Evolutionary conservation across 2,329 filamentous ascomycete species (phyloP), one percentile per base, ranked within the genome.

Genomic region (Stachybotrys elegans): DNA sequence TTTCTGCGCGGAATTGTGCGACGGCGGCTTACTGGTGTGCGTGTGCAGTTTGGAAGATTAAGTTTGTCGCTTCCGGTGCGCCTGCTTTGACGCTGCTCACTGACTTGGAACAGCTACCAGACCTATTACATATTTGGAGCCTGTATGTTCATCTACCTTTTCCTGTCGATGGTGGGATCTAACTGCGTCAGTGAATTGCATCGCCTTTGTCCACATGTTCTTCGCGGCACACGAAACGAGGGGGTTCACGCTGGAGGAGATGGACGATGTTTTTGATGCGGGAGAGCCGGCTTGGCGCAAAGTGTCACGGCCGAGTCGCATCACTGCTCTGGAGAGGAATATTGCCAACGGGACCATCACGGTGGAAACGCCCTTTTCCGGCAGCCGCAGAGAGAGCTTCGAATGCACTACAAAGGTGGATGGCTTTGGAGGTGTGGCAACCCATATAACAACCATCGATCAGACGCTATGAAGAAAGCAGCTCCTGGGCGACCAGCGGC

Each of bases 41-140:
- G 19, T 13, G 23, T 11, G 17, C 22, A 62, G 58, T 59, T 9
- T 66, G 65, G 56, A 70, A 71, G 39, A 79, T 81, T 57, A 80
- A 80, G 56, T 58, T 49, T 49, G 53, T 22, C 16, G 4, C 9
- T 4, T 6, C 20, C 13, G 17, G 17, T 13, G 6, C n/a, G 29
- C 23, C 4, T 8, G 2, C 6, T 44, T 8, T 12, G 5, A 12
- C 31, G 5, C 20, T 39, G 21, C 11, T 12, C 17, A 23, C 4
- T 16, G 16, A n/a, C 35, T 21, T n/a, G 16, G 5, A 2, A 11
- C 44, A 49, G 53, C 61, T 82, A 68, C 66, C 72, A 76, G 54
- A 81, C 81, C 50, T 91, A 90, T 63, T 78, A 90, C 62, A 72
- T 92, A 50, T 92, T 92, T 57, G 87, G 76, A 12, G 74, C 81